phyloP scores from a whole-genome alignment of 2,329 filamentous ascomycete species.

The Xylariaceae sp. region DNA sequence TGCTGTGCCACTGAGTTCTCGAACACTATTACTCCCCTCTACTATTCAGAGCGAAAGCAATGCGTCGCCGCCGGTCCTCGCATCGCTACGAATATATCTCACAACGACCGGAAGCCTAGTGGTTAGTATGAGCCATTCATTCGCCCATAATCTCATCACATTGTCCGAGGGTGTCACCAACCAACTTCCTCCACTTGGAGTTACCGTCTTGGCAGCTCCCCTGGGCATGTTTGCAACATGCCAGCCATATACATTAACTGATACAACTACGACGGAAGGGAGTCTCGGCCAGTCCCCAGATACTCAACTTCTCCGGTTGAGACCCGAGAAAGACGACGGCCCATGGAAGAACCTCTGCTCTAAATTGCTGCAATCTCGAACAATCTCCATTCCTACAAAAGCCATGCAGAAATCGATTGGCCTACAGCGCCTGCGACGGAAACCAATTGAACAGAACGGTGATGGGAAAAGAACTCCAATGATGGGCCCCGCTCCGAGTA shows the following conservation, averaged over 20 bases:
- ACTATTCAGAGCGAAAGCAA: slow-evolving; percentile 42
- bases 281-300: slow-evolving; percentile 59
- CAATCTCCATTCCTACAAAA: slow-evolving; percentile 52
- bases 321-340: slow-evolving; percentile 49
- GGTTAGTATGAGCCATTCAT: slow-evolving; percentile 55
- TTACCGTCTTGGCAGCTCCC: slow-evolving; percentile 60
- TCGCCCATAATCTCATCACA: slow-evolving; percentile 55
- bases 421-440: slow-evolving; percentile 56
- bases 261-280: slow-evolving; percentile 44
- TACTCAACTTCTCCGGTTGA: slow-evolving; percentile 54
- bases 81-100: slow-evolving; percentile 60
- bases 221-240: slow-evolving; percentile 58
- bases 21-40: slow-evolving; percentile 56
- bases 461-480: slow-evolving; percentile 52
- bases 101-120: slow-evolving; percentile 63
- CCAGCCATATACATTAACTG: slow-evolving; percentile 45
- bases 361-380: slow-evolving; percentile 57
- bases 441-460: slow-evolving; percentile 49
- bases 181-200: slow-evolving; percentile 49
- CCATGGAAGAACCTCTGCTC: slow-evolving; percentile 60
- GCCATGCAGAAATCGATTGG: slow-evolving; percentile 56
- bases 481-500: slow-evolving; percentile 46
- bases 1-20: slow-evolving; percentile 60
- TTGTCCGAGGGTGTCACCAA: slow-evolving; percentile 52
- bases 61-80: slow-evolving; percentile 48